Percentiles rank a stretch among this genome's conserved stretches.
Conservation (phyloP, 768 basidiomycete species). For the Phaffia australis region DNA sequence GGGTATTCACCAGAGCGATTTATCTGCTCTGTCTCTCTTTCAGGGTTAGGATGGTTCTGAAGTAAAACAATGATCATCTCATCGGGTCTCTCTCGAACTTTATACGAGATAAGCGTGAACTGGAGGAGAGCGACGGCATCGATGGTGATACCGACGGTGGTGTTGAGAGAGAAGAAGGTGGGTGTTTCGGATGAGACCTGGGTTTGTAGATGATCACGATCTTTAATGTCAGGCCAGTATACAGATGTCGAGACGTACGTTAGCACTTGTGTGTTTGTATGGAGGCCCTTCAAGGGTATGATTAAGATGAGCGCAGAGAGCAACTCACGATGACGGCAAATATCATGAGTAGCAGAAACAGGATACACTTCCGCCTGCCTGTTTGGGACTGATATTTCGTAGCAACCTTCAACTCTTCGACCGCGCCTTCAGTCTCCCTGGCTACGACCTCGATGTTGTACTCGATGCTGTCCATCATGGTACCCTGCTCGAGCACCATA, state of each 20-base stretch:
- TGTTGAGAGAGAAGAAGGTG: not conserved
- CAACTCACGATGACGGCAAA: conserved; percentile 59
- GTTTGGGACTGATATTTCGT: conserved; percentile 89
- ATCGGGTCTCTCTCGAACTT: no score
- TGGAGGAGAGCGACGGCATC: no score
- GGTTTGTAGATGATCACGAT: conserved; percentile 89
- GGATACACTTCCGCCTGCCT: conserved; percentile 83
- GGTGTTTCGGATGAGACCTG: conserved; percentile 34
- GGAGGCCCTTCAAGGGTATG: no score
- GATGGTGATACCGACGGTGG: not conserved
- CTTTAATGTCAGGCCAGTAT: not conserved
- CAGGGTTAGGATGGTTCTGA: no score
- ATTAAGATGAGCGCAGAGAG: no score
- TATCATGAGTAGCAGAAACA: conserved; percentile 67
- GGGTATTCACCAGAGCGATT: no score
- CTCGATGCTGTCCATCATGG: conserved; percentile 88
- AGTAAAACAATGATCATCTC: no score
- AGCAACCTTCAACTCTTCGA: conserved; percentile 69
- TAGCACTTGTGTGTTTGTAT: not conserved
- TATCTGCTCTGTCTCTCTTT: no score
- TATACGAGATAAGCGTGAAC: no score
- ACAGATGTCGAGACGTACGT: not conserved
- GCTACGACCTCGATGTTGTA: conserved; percentile 94
- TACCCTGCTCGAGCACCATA: conserved; percentile 95
- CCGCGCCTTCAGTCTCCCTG: conserved; percentile 67